phyloP scores from a whole-genome alignment of 306 rosid species.

The Gillenia trifoliata region DNA sequence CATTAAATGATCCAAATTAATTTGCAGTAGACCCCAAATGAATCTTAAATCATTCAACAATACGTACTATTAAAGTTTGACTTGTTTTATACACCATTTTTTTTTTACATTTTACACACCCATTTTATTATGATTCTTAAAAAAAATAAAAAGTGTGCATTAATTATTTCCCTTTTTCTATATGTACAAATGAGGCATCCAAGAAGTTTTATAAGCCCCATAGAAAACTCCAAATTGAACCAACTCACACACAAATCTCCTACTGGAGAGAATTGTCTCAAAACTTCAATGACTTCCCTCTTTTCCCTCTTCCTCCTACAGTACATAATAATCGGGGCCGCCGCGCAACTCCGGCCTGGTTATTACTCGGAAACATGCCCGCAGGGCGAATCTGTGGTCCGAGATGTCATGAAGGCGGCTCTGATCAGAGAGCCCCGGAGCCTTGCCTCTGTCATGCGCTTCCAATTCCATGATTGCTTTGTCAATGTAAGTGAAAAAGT shows the following conservation, averaged over 20 bases:
- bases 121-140: no score
- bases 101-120: background rate
- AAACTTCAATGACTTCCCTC: slow-evolving; percentile 17
- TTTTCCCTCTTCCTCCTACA: slow-evolving; percentile 26
- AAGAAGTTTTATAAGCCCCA: background rate
- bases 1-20: no score
- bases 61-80: no score
- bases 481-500: slow-evolving; percentile 45
- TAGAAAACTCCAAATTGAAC: background rate
- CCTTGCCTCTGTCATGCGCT: slow-evolving; percentile 85
- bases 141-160: no score
- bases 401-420: slow-evolving; percentile 59
- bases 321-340: slow-evolving; percentile 12
- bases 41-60: no score
- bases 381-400: slow-evolving; percentile 49
- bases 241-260: background rate
- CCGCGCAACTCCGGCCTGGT: slow-evolving; percentile 42
- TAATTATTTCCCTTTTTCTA: background rate
- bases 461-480: slow-evolving; percentile 92
- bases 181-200: background rate
- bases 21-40: no score
- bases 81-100: no score
- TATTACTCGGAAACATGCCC: slow-evolving; percentile 65
- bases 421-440: slow-evolving; percentile 62
- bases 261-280: background rate